Evolutionary conservation across 2,329 filamentous ascomycete species (phyloP).

Genomic region (Nigrospora sphaerica): DNA sequence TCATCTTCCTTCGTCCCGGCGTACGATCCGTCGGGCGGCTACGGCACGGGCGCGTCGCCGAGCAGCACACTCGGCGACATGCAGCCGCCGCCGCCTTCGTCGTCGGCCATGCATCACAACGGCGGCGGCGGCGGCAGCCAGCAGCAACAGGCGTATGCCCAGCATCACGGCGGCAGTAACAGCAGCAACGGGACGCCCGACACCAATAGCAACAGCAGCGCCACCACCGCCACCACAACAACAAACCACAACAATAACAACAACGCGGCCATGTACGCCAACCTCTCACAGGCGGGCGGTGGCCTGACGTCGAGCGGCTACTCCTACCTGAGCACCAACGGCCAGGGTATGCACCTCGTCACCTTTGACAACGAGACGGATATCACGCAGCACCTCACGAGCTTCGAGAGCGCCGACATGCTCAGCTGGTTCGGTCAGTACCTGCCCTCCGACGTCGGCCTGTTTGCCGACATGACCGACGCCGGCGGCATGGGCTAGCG

Average conservation of each 20-base stretch:
- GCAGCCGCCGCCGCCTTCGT: neutral
- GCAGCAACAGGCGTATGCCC: no score
- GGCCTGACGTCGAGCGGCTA: slow-evolving; percentile 21
- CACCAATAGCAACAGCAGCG: slow-evolving; percentile 2
- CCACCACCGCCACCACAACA: slow-evolving; percentile 1
- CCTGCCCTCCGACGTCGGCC: slow-evolving; percentile 18
- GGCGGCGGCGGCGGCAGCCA: no score
- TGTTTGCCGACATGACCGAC: neutral
- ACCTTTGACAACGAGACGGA: slow-evolving; percentile 27
- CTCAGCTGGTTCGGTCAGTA: slow-evolving; percentile 27
- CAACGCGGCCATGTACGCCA: slow-evolving; percentile 9
- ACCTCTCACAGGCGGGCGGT: slow-evolving; percentile 21
- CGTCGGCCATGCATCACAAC: neutral
- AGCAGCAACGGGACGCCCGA: neutral
- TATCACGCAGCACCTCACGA: slow-evolving; percentile 23
- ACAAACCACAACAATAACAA: slow-evolving; percentile 3
- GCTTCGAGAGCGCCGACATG: slow-evolving; percentile 25
- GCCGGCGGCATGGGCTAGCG: no score
- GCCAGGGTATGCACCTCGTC: slow-evolving; percentile 19
- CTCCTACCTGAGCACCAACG: slow-evolving; percentile 18
- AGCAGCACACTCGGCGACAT: no score
- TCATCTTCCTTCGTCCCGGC: no score
- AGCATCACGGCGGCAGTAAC: no score
- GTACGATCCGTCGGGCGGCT: no score
- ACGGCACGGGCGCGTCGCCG: no score